These are phyloP conservation scores for Ganoderma lingzhi DNA, from an alignment of 1,284 basidiomycete genomes.

Conservation along the genomic window DNA sequence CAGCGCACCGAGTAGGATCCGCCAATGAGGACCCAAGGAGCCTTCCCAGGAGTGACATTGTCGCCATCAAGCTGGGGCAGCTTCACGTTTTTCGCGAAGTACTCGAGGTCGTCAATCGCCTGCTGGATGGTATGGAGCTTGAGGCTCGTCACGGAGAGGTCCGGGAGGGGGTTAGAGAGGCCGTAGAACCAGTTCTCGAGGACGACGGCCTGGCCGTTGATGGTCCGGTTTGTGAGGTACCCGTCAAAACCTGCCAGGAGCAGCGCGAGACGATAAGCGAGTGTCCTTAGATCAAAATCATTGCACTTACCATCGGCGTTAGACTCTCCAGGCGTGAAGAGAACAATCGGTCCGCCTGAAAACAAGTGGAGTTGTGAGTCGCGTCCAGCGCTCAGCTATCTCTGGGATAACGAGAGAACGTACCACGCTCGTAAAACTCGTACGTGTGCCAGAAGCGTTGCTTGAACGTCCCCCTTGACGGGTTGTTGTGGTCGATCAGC, in stretches of 20 bases:
- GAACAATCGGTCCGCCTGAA: slow-evolving; percentile 69
- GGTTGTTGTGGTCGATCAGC: slow-evolving; percentile 75
- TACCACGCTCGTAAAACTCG: slow-evolving; percentile 67
- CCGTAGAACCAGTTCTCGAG: slow-evolving; percentile 66
- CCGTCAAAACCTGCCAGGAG: slow-evolving; percentile 45
- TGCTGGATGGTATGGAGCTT: slow-evolving; percentile 72
- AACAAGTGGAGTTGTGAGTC: background rate
- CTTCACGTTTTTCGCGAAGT: slow-evolving; percentile 72
- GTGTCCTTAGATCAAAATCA: background rate
- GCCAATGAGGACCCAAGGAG: slow-evolving; percentile 76
- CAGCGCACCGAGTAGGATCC: slow-evolving; percentile 75
- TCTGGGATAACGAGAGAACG: background rate
- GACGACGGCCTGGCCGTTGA: slow-evolving; percentile 70
- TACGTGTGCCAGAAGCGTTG: slow-evolving; percentile 76
- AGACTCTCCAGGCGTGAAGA: slow-evolving; percentile 59
- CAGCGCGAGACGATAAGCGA: background rate
- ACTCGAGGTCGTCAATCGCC: slow-evolving; percentile 74
- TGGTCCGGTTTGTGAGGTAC: slow-evolving; percentile 70
- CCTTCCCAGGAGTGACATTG: slow-evolving; percentile 60
- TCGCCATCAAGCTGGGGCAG: slow-evolving; percentile 74
- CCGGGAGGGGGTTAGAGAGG: slow-evolving; percentile 62
- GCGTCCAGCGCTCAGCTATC: background rate
- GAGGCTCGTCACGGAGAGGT: slow-evolving; percentile 68
- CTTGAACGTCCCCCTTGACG: slow-evolving; percentile 77
- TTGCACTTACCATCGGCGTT: slow-evolving; percentile 50